Evolutionary conservation across 2,329 filamentous ascomycete species (phyloP).

Genomic region (Penicillium sp.): DNA sequence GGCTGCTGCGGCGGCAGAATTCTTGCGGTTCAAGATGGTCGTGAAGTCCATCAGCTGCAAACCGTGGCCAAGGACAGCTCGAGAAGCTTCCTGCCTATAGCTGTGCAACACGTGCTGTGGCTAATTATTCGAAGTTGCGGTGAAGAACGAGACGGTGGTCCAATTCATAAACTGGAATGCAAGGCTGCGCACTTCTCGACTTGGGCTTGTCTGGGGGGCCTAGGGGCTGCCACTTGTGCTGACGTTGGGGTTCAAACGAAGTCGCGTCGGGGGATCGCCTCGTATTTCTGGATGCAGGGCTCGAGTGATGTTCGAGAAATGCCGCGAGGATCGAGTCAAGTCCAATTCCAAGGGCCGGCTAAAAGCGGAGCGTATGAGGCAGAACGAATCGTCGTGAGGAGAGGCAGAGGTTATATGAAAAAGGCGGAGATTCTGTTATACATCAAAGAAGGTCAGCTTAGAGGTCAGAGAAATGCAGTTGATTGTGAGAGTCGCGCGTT

Average conservation of each 20-base stretch:
- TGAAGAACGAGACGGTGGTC: constrained; percentile 11
- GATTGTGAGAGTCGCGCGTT: constrained; percentile 1
- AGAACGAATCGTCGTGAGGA: constrained; percentile 10
- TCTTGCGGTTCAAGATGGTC: constrained; percentile 57
- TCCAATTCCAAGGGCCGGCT: constrained; percentile 11
- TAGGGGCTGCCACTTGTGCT: background rate
- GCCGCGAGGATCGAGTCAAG: constrained; percentile 1
- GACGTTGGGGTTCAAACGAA: constrained; percentile 1
- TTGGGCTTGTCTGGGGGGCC: background rate
- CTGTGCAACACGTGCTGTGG: constrained; percentile 8
- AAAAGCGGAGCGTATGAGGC: constrained; percentile 17
- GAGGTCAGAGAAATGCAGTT: background rate
- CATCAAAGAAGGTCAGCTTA: constrained; percentile 16
- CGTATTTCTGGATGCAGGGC: background rate
- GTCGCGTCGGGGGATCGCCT: background rate
- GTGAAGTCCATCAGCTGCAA: constrained; percentile 53
- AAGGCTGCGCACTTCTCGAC: constrained; percentile 11
- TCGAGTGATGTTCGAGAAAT: background rate
- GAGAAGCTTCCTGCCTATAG: constrained; percentile 19
- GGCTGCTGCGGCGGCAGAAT: constrained; percentile 48
- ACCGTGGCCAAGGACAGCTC: constrained; percentile 37
- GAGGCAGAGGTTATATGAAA: constrained; percentile 3
- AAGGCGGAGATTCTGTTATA: constrained; percentile 10
- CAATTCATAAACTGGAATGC: constrained; percentile 24
- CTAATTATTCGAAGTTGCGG: constrained; percentile 6